Evolutionary conservation across 129 eudicot genomes (phyloP), one percentile per base, ranked within the genome.

Genomic region (Tagetes patula): DNA sequence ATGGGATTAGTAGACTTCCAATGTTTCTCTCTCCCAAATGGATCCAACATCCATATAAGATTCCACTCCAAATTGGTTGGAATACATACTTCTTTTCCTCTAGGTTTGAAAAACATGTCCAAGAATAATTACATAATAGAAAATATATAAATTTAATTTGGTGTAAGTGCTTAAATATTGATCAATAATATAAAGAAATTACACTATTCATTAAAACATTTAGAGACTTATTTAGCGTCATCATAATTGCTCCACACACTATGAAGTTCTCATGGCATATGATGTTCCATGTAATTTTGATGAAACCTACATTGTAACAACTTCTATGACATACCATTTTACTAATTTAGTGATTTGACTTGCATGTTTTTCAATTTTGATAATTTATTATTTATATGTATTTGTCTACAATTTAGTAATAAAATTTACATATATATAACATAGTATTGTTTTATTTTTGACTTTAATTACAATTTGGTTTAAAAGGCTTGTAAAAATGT

Each of bases 1-100:
- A 73, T 78, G 83, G 82, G 77, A 14, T 55, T 33, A 77, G 80
- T 82, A 82, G 86, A 78, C 60, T 69, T 82, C 69, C 83, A 73
- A 73, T 76, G 50, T 13, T 33, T 69, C 78, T 79, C 67, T 79
- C 48, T 41, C 63, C 63, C n/a, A 70, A 41, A 54, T 61, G 76
- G 77, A 79, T 67, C 79, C 84, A 75, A 60, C 65, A 52, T 75
- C 81, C 71, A 46, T 31, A 7, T 31, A 64, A 55, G 75, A 80
- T 84, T 61, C 77, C 42, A 45, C 75, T 77, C 77, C 87, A 61
- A 72, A 14, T 60, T 76, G 74, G 78, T 55, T 67, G 74, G 80
- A 77, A 73, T 67, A 73, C 76, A 73, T 67, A 73, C 76, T 66
- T 66, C 50, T 32, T 52, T 75, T 54, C 55, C 31, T 49, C 14